Base-by-base conservation (phyloP, 1,139 yeast genomes). In the Blastobotrys ciferrii region DNA sequence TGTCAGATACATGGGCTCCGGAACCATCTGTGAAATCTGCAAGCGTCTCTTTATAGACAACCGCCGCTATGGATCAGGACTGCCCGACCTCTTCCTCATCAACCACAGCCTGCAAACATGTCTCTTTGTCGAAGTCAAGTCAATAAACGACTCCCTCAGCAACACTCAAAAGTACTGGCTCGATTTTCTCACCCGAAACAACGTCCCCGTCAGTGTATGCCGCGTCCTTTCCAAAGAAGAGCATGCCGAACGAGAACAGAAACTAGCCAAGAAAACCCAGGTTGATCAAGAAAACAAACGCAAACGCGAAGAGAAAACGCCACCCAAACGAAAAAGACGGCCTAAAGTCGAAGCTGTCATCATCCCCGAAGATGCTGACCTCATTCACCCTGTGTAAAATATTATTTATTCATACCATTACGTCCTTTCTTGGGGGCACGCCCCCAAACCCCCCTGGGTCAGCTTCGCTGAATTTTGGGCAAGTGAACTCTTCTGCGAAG, bases 91-190 rank as follows among this genome's bases (percentile, higher is more conserved):
- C 44, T 66, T 69, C 35, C 50, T 69, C 9, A 66, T 70, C 68
- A 57, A 59, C 30, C 47, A 52, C 1, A 56, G 49, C 2, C 32
- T 45, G 38, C 42, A n/a, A 43, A 46, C 44, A 33, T 56, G 61
- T 25, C 57, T 57, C 46, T 58, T 66, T 52, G 66, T 63, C 17
- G 70, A 64, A 46, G 73, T 70, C 38, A 70, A 70, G 50, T 66
- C 71, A 1, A 68, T 63, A 32, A 67, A 68, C 42, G 74, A 70
- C 50, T 56, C 60, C 1, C 55, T 70, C 23, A 64, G 70, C n/a
- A 71, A 68, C 50, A 66, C 63, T 40, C 74, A 70, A 58, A 57
- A 61, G 28, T 54, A 64, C 9, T 70, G 74, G 73, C 62, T 70
- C 39, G 65, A 67, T 52, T 60, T 63, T 31, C 51, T 70, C 45